These are phyloP conservation scores for Neocucurbitaria cava DNA, from an alignment of 2,329 filamentous ascomycete genomes.

Conservation along the genomic window DNA sequence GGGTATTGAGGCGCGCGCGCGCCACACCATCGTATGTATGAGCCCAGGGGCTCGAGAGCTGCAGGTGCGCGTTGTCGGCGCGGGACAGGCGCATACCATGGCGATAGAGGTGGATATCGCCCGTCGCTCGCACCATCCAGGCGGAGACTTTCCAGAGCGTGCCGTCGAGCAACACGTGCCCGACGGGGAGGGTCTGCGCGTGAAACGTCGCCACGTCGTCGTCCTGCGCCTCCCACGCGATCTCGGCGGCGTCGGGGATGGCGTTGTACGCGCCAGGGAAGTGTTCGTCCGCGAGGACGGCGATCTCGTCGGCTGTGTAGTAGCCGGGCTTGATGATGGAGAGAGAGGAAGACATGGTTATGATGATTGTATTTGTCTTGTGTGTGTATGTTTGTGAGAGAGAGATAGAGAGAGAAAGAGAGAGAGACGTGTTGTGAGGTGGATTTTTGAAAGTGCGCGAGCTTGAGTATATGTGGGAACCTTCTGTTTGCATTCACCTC, in stretches of 20 bases:
- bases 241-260: not conserved
- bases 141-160: not conserved
- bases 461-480: no score
- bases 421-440: no score
- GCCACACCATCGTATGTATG: not conserved
- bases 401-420: no score
- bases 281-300: not conserved
- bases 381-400: no score
- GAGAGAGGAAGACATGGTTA: not conserved
- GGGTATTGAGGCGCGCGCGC: not conserved
- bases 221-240: not conserved
- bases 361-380: not conserved
- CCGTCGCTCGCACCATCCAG: not conserved
- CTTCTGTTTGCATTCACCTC: no score
- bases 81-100: not conserved
- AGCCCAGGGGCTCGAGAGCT: not conserved
- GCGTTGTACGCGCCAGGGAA: not conserved
- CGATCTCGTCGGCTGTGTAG: not conserved
- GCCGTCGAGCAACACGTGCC: not conserved
- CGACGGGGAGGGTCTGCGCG: not conserved
- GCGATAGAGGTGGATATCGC: not conserved
- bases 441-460: not conserved
- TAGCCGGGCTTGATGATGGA: not conserved
- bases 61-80: not conserved
- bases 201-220: not conserved